Percentiles rank a stretch among this genome's conserved stretches.
Evolutionary conservation across 1,284 basidiomycete species (phyloP).

Genomic region (Cerrena zonata): DNA sequence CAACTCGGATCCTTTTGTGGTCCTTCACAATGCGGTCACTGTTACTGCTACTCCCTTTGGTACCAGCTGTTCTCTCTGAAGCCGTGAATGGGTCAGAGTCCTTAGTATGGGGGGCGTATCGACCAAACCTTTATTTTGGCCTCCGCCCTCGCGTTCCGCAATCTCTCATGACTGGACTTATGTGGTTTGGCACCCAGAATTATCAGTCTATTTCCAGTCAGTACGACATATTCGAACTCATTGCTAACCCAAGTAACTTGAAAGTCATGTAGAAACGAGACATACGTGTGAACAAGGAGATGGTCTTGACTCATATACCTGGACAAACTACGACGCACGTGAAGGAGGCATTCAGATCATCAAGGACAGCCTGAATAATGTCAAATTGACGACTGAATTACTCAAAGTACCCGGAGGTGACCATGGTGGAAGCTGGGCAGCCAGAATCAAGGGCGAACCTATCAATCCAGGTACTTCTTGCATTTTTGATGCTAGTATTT

Average conservation of each 20-base stretch:
- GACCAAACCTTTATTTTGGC: conserved; percentile 91
- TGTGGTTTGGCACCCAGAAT: conserved; percentile 86
- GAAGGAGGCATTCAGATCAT: conserved; percentile 82
- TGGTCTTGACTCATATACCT: conserved; percentile 75
- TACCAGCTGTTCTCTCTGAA: conserved; percentile 20
- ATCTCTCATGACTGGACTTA: conserved; percentile 83
- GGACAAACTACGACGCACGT: conserved; percentile 82
- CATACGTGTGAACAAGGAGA: conserved; percentile 90
- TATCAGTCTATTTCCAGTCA: conserved; percentile 64
- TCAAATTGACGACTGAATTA: conserved; percentile 79
- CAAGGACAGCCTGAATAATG: conserved; percentile 77
- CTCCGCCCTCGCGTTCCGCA: conserved; percentile 78
- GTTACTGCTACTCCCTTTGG: conserved; percentile 27
- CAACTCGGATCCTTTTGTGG: too few species aligned
- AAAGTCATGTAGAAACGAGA: conserved; percentile 52
- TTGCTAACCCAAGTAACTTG: conserved; percentile 7
- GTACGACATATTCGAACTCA: conserved; percentile 22
- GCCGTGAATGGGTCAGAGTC: conserved; percentile 48
- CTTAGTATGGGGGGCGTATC: conserved; percentile 85
- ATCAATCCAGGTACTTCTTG: conserved; percentile 55
- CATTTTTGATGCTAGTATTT: conserved; percentile 4
- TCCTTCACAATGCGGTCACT: conserved; percentile 23
- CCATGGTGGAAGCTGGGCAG: conserved; percentile 86
- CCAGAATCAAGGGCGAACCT: conserved; percentile 78
- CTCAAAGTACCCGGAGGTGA: conserved; percentile 76